These are phyloP conservation scores for Trametes cinnabarina DNA, from an alignment of 768 basidiomycete genomes.

Conservation along the genomic window DNA sequence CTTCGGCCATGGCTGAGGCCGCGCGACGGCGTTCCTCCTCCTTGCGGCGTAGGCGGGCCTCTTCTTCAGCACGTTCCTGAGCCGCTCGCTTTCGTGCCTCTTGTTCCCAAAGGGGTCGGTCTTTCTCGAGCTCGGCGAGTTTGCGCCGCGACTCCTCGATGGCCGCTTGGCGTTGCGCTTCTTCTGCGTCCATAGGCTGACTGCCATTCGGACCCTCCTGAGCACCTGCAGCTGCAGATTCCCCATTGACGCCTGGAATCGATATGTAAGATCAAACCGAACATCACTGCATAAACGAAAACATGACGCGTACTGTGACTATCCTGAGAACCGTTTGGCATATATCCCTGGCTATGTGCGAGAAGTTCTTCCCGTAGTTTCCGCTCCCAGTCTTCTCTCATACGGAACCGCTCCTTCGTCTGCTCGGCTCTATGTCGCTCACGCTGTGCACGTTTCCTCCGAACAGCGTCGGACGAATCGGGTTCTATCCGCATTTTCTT, in stretches of 20 bases:
- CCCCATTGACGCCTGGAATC: not conserved
- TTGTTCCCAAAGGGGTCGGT: conserved; percentile 61
- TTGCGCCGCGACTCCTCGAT: conserved; percentile 68
- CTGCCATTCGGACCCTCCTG: not conserved
- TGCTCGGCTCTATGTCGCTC: conserved; percentile 1
- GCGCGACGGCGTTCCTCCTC: conserved; percentile 20
- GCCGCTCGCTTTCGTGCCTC: conserved; percentile 48
- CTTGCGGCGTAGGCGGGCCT: conserved; percentile 17
- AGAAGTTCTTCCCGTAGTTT: conserved; percentile 4
- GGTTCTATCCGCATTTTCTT: conserved; percentile 18
- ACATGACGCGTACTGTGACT: not conserved
- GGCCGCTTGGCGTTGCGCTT: conserved; percentile 38
- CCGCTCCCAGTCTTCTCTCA: conserved; percentile 8
- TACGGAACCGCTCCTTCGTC: not conserved
- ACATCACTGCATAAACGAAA: too few species aligned
- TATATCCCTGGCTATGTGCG: not conserved
- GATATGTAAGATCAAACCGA: not conserved
- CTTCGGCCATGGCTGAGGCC: conserved; percentile 15
- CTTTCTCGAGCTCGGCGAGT: conserved; percentile 63
- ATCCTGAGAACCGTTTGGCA: conserved; percentile 7
- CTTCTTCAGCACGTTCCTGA: conserved; percentile 40
- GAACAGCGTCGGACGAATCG: not conserved
- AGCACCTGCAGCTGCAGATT: not conserved
- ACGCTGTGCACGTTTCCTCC: conserved; percentile 10
- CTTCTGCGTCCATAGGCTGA: conserved; percentile 25